Percentiles rank a stretch among this genome's conserved stretches.
Conservation (phyloP, 139 green algal genomes). For the Coelastrella sp. region DNA sequence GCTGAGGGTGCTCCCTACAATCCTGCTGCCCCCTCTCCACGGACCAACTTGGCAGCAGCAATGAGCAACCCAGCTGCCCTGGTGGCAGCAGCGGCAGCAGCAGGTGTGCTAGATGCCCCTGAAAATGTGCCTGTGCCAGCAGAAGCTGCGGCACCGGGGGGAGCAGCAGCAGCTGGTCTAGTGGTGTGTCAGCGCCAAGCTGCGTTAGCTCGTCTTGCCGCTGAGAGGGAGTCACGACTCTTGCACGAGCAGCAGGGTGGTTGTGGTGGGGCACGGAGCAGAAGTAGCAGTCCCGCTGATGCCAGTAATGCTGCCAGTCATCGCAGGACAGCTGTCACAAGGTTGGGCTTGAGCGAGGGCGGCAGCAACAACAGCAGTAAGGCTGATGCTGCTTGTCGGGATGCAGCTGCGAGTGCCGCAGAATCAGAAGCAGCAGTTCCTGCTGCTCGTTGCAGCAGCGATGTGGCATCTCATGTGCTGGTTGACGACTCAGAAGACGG, state of each 20-base stretch:
- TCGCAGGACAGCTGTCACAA: neutral
- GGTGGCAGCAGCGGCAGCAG: conserved; percentile 34
- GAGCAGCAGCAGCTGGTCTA: neutral
- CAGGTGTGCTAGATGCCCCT: conserved; percentile 32
- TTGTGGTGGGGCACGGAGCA: neutral
- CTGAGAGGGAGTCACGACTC: conserved; percentile 18
- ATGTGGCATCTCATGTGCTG: neutral
- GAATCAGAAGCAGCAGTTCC: neutral
- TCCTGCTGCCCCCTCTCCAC: neutral
- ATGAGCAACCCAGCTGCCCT: conserved; percentile 32
- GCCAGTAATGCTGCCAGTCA: neutral
- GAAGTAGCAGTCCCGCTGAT: conserved; percentile 14
- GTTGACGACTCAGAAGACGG: neutral
- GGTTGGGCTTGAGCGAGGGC: neutral
- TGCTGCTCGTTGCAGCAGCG: neutral
- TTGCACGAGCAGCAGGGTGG: conserved; percentile 2
- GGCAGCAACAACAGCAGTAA: neutral
- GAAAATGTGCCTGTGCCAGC: neutral
- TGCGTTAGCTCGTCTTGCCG: conserved; percentile 19
- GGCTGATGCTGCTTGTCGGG: neutral
- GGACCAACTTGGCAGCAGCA: conserved; percentile 9
- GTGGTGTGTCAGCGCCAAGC: neutral
- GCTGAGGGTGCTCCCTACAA: neutral
- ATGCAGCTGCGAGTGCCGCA: neutral
- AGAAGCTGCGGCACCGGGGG: neutral